Conservation (phyloP, 2,329 filamentous ascomycete genomes). For the Sphaerulina populicola region DNA sequence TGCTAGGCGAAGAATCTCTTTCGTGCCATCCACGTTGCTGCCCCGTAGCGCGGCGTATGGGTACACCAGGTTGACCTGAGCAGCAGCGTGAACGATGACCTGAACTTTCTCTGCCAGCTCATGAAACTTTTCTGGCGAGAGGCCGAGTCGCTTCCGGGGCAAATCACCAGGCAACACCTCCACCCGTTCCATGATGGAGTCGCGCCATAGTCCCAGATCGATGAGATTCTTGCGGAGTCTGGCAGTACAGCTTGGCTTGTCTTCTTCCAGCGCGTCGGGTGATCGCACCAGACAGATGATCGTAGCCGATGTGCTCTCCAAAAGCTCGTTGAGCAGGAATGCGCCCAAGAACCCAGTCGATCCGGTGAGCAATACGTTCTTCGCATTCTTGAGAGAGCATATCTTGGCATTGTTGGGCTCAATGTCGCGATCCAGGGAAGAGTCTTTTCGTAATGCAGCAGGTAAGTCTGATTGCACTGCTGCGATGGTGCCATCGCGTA, state of each 20-base stretch:
- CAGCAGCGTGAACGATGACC: constrained; percentile 69
- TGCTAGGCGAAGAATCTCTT: constrained; percentile 64
- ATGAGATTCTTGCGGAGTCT: constrained; percentile 66
- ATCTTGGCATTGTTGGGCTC: constrained; percentile 46
- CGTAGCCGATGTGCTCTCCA: constrained; percentile 59
- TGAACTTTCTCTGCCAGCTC: constrained; percentile 57
- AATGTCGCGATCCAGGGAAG: constrained; percentile 61
- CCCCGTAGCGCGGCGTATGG: constrained; percentile 67
- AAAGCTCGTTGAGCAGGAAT: constrained; percentile 60
- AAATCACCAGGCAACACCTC: constrained; percentile 68
- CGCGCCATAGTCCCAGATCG: constrained; percentile 69
- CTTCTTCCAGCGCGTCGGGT: constrained; percentile 56
- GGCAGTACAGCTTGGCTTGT: constrained; percentile 59
- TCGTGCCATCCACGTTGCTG: constrained; percentile 71
- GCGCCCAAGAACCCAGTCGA: constrained; percentile 63
- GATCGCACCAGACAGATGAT: constrained; percentile 69
- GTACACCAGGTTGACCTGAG: constrained; percentile 72
- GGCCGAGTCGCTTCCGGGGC: constrained; percentile 58
- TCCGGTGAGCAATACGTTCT: constrained; percentile 64
- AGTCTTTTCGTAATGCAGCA: constrained; percentile 58
- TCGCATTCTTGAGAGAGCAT: constrained; percentile 54
- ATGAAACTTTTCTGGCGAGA: constrained; percentile 57
- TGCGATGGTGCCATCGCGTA: constrained; percentile 63
- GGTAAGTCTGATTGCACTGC: constrained; percentile 69
- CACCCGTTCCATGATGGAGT: constrained; percentile 68